These are phyloP conservation scores for Alisma plantagoaquatica DNA, from an alignment of 106 monocot genomes.

Conservation along the genomic window DNA sequence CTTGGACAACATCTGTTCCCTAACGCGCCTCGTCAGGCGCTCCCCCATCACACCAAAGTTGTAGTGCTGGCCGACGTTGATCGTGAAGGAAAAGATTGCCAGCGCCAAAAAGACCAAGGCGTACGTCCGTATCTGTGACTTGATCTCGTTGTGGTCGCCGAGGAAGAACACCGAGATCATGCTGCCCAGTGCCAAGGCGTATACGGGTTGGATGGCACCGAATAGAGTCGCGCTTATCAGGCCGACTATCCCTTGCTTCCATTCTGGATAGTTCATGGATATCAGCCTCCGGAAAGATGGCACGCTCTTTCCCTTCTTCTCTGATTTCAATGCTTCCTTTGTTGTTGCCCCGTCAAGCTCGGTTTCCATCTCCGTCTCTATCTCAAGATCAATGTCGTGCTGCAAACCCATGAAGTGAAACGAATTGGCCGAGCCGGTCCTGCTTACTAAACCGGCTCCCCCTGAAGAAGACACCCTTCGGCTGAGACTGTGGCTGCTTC, in stretches of 20 bases:
- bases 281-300: conserved; percentile 38
- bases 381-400: no score
- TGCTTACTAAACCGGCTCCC: conserved; percentile 7
- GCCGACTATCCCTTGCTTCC: conserved; percentile 35
- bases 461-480: conserved; percentile 17
- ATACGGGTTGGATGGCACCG: conserved; percentile 38
- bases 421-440: conserved; percentile 22
- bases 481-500: conserved; percentile 26
- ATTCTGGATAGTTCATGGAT: conserved; percentile 39
- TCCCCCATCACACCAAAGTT: conserved; percentile 37
- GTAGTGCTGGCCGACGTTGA: conserved; percentile 36
- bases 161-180: conserved; percentile 29
- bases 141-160: conserved; percentile 29
- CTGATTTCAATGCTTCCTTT: no score
- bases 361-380: no score
- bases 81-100: conserved; percentile 12
- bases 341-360: no score
- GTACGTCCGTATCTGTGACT: conserved; percentile 20
- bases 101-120: conserved; percentile 14
- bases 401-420: not conserved
- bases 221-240: conserved; percentile 15
- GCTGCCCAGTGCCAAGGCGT: conserved; percentile 31
- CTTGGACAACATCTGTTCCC: conserved; percentile 28
- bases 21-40: conserved; percentile 27
- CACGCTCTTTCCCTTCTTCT: no score